Conservation (phyloP, 75 land plant genomes). For the Azolla pinnata region DNA sequence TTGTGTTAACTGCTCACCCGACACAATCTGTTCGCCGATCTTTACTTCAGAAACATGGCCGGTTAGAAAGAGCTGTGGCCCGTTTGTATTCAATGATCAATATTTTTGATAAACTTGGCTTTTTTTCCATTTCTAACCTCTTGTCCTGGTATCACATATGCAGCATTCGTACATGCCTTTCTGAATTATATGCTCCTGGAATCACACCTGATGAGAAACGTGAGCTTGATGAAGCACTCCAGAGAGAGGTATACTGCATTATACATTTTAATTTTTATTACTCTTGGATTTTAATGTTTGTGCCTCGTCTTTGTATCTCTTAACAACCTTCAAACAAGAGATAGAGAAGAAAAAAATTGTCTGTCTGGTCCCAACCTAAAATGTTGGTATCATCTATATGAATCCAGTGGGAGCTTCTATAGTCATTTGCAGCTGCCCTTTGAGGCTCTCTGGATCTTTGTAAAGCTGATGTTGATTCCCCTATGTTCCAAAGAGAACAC, state of each 20-base stretch:
- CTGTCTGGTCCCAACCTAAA: not conserved
- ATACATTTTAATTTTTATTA: not conserved
- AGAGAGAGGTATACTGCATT: conserved; percentile 63
- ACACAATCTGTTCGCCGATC: conserved; percentile 86
- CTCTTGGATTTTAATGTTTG: not conserved
- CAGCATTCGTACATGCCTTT: conserved; percentile 76
- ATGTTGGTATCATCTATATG: not conserved
- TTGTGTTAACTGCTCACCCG: conserved; percentile 87
- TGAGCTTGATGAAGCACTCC: conserved; percentile 90
- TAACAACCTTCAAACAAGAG: not conserved
- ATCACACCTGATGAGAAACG: conserved; percentile 93
- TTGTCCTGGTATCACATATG: not conserved
- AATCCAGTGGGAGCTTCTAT: not conserved
- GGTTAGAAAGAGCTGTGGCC: too few species aligned
- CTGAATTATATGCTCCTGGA: conserved; percentile 69
- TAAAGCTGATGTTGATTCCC: too few species aligned
- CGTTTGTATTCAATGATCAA: too few species aligned
- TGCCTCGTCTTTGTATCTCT: not conserved
- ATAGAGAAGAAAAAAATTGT: not conserved
- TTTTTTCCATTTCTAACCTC: not conserved
- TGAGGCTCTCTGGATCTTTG: too few species aligned
- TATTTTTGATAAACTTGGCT: not conserved
- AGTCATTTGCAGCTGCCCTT: not conserved
- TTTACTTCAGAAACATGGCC: conserved; percentile 72
- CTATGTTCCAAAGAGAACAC: too few species aligned